Evolutionary conservation across 1,139 yeast species (phyloP).

Genomic region (Komagataea norvegica): DNA sequence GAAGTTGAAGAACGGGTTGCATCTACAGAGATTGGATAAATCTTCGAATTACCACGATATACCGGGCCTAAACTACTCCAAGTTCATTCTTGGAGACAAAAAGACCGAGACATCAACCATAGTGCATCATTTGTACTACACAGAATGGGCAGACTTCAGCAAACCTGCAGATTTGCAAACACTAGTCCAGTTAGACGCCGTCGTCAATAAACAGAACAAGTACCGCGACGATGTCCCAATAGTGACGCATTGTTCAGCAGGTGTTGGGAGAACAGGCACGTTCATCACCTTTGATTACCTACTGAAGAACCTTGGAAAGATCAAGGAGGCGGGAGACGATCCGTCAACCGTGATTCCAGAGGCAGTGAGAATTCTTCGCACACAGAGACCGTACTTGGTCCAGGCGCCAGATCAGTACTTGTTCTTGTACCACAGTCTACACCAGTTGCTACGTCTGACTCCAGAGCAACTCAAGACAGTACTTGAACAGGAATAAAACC

Average conservation of each 20-base stretch:
- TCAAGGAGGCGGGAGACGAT: conserved; percentile 11
- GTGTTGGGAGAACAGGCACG: conserved; percentile 76
- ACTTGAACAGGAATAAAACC: too few relatives aligned
- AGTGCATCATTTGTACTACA: conserved; percentile 39
- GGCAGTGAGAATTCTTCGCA: too few relatives aligned
- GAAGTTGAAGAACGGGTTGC: conserved; percentile 21
- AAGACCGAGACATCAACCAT: conserved; percentile 26
- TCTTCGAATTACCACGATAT: conserved; percentile 5
- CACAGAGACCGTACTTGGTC: conserved; percentile 63
- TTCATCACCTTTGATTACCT: conserved; percentile 62
- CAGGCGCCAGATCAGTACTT: conserved; percentile 54
- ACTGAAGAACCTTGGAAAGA: conserved; percentile 27
- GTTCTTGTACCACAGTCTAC: conserved; percentile 49
- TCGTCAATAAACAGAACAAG: conserved; percentile 28
- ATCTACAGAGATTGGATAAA: conserved; percentile 3
- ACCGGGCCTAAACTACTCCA: conserved; percentile 19
- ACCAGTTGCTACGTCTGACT: too few relatives aligned
- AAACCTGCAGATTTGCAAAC: conserved; percentile 36
- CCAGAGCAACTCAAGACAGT: too few relatives aligned
- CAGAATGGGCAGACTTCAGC: conserved; percentile 44
- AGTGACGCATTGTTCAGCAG: conserved; percentile 71
- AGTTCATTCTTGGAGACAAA: conserved; percentile 13
- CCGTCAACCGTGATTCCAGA: too few relatives aligned
- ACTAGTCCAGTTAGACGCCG: conserved; percentile 26
- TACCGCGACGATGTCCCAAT: conserved; percentile 31